Evolutionary conservation across 2,329 filamentous ascomycete genomes (phyloP).

Genomic region (Furcasterigmium furcatum): DNA sequence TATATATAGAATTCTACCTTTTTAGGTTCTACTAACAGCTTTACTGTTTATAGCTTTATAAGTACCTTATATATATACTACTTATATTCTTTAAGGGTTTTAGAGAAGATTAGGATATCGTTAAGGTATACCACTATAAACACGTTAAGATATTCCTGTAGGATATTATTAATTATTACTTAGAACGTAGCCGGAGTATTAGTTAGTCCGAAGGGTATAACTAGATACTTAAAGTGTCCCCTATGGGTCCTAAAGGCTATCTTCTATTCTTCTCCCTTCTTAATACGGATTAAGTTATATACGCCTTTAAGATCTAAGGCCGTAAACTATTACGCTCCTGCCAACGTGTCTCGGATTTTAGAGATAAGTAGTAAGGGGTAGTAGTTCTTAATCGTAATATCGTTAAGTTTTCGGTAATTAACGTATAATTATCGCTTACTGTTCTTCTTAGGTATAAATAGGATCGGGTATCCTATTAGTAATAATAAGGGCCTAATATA

Average conservation of each 20-base stretch:
- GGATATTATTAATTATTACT: background rate
- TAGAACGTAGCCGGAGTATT: background rate
- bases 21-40: conserved; percentile 9
- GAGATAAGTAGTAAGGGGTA: conserved; percentile 25
- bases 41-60: too few species aligned
- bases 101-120: background rate
- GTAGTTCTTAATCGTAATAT: background rate
- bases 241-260: background rate
- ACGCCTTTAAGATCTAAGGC: conserved; percentile 28
- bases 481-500: conserved; percentile 13
- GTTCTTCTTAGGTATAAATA: conserved; percentile 18
- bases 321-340: conserved; percentile 17
- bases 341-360: conserved; percentile 22
- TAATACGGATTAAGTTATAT: conserved; percentile 19
- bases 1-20: conserved; percentile 26
- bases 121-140: background rate
- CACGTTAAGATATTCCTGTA: background rate
- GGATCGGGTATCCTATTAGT: conserved; percentile 10
- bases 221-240: background rate
- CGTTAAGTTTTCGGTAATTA: conserved; percentile 23
- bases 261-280: background rate
- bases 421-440: conserved; percentile 24
- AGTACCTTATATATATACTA: background rate
- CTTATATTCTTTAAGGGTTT: too few species aligned
- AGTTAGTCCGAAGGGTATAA: background rate